Conservation (phyloP, 306 rosid genomes). For the Boehmeria nivea region DNA sequence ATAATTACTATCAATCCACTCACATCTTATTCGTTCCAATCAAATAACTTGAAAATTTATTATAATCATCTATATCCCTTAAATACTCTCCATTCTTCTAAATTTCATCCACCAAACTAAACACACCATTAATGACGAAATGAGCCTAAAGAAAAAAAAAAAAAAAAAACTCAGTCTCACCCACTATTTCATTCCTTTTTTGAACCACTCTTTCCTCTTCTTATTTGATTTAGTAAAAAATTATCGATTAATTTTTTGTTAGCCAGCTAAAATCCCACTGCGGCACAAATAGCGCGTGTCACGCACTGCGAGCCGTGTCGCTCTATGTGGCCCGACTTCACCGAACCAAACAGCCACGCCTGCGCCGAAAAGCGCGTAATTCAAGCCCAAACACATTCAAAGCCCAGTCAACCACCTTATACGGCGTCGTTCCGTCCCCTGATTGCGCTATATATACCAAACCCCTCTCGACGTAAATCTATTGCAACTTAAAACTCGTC, state of each 20-base stretch:
- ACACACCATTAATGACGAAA: too few species aligned
- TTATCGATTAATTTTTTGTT: too few species aligned
- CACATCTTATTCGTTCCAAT: too few species aligned
- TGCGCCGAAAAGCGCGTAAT: neutral
- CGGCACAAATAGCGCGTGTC: conserved; percentile 1
- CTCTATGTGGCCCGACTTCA: neutral
- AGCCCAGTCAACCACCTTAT: neutral
- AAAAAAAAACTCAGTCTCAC: too few species aligned
- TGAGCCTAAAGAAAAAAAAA: too few species aligned
- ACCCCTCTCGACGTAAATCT: neutral
- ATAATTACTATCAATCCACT: too few species aligned
- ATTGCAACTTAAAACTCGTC: neutral
- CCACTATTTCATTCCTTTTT: too few species aligned
- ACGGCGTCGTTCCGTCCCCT: neutral
- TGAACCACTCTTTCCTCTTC: neutral
- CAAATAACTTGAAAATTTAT: too few species aligned
- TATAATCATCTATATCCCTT: too few species aligned
- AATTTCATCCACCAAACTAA: too few species aligned
- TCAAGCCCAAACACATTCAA: neutral
- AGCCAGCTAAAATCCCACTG: neutral
- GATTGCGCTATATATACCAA: neutral
- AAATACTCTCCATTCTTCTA: too few species aligned
- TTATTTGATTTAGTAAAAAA: neutral
- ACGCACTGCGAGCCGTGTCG: neutral
- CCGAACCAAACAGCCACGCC: neutral